These are phyloP conservation scores for Debaryomycetaceae sp. DNA, from an alignment of 1,139 yeast species.

Conservation along the genomic window DNA sequence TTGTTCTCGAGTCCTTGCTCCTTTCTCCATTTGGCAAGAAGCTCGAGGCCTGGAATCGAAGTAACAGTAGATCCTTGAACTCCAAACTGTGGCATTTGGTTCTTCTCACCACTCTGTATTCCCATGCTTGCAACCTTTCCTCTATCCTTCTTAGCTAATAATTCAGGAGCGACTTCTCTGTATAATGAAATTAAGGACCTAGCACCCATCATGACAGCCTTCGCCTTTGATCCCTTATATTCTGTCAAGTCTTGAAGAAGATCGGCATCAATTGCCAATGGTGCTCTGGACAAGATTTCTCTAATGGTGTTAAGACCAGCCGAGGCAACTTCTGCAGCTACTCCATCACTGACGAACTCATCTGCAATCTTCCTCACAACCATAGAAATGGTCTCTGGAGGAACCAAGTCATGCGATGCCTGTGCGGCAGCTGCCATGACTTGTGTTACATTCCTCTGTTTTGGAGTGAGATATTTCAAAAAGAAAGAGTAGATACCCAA, in stretches of 20 bases:
- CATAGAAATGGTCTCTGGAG: conserved; percentile 82
- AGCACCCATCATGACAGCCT: conserved; percentile 93
- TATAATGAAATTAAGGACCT: conserved; percentile 81
- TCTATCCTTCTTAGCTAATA: conserved; percentile 85
- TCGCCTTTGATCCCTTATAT: conserved; percentile 89
- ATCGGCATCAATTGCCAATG: conserved; percentile 85
- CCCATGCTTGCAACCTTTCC: conserved; percentile 90
- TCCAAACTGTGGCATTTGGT: conserved; percentile 67
- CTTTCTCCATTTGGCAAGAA: conserved; percentile 82
- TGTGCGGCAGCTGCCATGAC: conserved; percentile 97
- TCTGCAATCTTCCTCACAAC: conserved; percentile 91
- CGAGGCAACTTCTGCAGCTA: conserved; percentile 94
- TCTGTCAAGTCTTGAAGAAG: conserved; percentile 84
- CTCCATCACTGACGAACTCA: conserved; percentile 98
- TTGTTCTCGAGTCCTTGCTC: conserved; percentile 54
- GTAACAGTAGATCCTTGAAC: conserved; percentile 55
- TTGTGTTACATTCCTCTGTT: conserved; percentile 90
- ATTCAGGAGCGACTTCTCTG: conserved; percentile 94
- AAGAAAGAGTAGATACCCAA: conserved; percentile 87
- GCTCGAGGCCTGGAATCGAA: conserved; percentile 86
- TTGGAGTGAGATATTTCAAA: conserved; percentile 87
- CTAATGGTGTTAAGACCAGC: conserved; percentile 95
- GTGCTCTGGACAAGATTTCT: conserved; percentile 89
- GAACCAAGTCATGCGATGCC: conserved; percentile 93
- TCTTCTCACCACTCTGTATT: conserved; percentile 50